A percentile compares a stretch with the other conserved stretches of the same genome.
Evolutionary conservation across 192 early-diverging fungal genomes (phyloP).

Genomic region (Ambispora gerdemannii): DNA sequence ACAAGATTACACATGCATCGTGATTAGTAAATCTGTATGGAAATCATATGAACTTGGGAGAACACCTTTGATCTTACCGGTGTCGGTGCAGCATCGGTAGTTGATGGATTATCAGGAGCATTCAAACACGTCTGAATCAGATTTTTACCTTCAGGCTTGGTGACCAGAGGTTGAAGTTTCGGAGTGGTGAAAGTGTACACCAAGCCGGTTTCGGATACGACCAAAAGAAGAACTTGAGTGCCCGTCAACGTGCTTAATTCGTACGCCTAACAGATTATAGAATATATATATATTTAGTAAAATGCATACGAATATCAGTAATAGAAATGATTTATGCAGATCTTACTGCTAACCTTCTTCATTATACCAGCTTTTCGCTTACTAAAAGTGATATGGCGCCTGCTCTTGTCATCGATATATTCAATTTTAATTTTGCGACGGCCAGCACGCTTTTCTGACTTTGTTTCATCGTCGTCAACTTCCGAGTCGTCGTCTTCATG

Average conservation of each 20-base stretch:
- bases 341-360: conserved; percentile 82
- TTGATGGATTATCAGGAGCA: conserved; percentile 65
- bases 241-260: conserved; percentile 92
- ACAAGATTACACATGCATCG: neutral
- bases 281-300: conserved; percentile 10
- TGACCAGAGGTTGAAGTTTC: conserved; percentile 89
- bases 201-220: conserved; percentile 92
- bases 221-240: conserved; percentile 88
- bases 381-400: conserved; percentile 91
- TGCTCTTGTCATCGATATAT: conserved; percentile 89
- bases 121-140: conserved; percentile 91
- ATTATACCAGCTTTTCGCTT: conserved; percentile 97
- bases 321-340: too few relatives aligned
- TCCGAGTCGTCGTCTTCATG: conserved; percentile 54
- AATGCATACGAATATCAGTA: too few relatives aligned
- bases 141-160: conserved; percentile 87
- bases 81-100: conserved; percentile 27
- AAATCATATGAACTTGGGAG: neutral
- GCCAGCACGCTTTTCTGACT: conserved; percentile 67
- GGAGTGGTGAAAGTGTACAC: conserved; percentile 95
- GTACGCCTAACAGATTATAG: conserved; percentile 63
- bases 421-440: conserved; percentile 96
- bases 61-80: conserved; percentile 31
- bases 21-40: neutral
- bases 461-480: conserved; percentile 63